Evolutionary conservation across 83 land plant genomes (phyloP).

Genomic region (Larix sibirica): DNA sequence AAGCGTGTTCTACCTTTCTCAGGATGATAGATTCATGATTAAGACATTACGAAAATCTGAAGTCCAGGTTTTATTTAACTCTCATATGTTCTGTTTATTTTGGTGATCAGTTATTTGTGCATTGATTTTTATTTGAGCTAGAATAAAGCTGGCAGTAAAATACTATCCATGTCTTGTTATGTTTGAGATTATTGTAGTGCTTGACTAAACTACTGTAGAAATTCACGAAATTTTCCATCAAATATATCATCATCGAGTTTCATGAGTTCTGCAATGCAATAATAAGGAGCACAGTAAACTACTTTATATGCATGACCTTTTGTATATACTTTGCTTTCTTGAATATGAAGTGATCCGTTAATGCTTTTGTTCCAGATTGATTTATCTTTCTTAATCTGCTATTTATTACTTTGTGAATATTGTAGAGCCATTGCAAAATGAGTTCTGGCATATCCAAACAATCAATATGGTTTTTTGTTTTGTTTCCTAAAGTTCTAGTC

Average conservation of each 20-base stretch:
- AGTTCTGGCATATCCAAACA: not conserved
- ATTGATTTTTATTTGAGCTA: not conserved
- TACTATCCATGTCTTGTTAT: too few species aligned
- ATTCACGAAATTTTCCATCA: too few species aligned
- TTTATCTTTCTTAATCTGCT: not conserved
- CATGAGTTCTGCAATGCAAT: too few species aligned
- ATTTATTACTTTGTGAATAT: not conserved
- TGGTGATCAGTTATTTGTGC: not conserved
- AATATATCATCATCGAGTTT: too few species aligned
- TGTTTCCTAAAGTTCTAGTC: not conserved
- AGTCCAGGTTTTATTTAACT: slow-evolving; percentile 48
- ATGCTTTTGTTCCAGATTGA: not conserved
- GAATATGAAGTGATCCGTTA: not conserved
- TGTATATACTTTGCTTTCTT: not conserved
- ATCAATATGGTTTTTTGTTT: not conserved
- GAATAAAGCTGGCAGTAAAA: not conserved
- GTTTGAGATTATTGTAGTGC: too few species aligned
- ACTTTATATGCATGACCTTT: not conserved
- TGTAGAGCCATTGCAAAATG: not conserved
- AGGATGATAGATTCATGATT: slow-evolving; percentile 88
- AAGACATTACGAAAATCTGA: slow-evolving; percentile 84
- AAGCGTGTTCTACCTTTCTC: slow-evolving; percentile 85
- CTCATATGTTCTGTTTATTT: not conserved
- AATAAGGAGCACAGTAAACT: not conserved
- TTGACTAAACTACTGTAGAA: too few species aligned